These are phyloP conservation scores for Malus hybrid DNA, from an alignment of 331 rosid species.

Conservation along the genomic window DNA sequence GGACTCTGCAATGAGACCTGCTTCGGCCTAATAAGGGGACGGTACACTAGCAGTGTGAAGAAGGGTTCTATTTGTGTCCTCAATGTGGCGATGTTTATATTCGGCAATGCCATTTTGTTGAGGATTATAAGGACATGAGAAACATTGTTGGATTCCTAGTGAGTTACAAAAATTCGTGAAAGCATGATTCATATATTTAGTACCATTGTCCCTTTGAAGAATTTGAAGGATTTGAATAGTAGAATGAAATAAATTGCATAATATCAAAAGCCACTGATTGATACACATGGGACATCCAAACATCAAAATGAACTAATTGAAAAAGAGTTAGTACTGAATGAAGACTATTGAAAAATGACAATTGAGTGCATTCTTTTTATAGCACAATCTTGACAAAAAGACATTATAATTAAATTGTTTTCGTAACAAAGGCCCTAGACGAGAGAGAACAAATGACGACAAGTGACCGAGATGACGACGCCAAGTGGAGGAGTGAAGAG, in stretches of 20 bases:
- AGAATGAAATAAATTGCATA: not conserved
- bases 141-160: not conserved
- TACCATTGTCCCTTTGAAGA: not conserved
- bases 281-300: not conserved
- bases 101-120: not conserved
- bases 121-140: not conserved
- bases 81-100: not conserved
- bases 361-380: no score
- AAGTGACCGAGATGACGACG: not conserved
- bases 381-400: not conserved
- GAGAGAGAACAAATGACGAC: not conserved
- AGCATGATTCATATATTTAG: not conserved
- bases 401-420: no score
- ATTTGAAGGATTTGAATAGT: no score
- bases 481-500: not conserved
- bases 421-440: not conserved
- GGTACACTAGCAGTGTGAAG: not conserved
- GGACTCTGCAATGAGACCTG: not conserved
- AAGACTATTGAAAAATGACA: no score
- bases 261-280: not conserved
- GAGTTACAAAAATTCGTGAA: not conserved
- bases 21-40: not conserved
- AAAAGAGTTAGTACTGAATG: no score
- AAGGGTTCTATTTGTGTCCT: not conserved
- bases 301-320: not conserved